These are phyloP conservation scores for Podospora fimiseda DNA, from an alignment of 495 filamentous ascomycete species.

Conservation along the genomic window DNA sequence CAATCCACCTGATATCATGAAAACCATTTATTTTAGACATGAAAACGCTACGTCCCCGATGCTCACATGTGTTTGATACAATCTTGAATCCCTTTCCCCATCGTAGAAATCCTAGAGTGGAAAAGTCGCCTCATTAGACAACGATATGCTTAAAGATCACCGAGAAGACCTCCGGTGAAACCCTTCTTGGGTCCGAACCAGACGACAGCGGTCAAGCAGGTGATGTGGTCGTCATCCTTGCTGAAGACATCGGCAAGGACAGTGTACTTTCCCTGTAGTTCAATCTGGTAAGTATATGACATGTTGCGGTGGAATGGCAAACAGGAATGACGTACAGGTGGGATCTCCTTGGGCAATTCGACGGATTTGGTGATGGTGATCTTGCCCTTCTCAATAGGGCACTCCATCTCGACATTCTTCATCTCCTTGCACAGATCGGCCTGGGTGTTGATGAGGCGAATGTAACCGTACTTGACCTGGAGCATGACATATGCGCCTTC, in stretches of 20 bases:
- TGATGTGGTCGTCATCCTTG: conserved; percentile 61
- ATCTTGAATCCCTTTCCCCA: too few species aligned
- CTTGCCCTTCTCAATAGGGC: conserved; percentile 74
- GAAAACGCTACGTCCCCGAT: too few species aligned
- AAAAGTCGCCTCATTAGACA: not conserved
- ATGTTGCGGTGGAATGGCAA: too few species aligned
- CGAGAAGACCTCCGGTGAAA: conserved; percentile 8
- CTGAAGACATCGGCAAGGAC: conserved; percentile 80
- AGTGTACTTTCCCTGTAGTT: conserved; percentile 72
- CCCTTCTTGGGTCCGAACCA: conserved; percentile 38
- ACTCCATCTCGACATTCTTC: conserved; percentile 78
- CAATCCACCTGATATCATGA: not conserved
- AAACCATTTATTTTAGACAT: too few species aligned
- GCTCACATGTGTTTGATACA: too few species aligned
- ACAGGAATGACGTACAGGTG: conserved; percentile 77
- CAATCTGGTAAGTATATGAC: conserved; percentile 1
- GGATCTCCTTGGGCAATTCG: conserved; percentile 79
- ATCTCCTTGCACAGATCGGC: conserved; percentile 85
- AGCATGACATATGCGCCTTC: conserved; percentile 73
- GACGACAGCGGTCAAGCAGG: conserved; percentile 70
- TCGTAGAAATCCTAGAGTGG: too few species aligned
- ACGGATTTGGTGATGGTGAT: conserved; percentile 70
- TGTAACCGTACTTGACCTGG: conserved; percentile 88
- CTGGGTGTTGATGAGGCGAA: conserved; percentile 71
- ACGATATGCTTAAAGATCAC: conserved; percentile 21